Base-by-base conservation (phyloP, 371 early-diverging fungal genomes). In the Mortierella sp. region DNA sequence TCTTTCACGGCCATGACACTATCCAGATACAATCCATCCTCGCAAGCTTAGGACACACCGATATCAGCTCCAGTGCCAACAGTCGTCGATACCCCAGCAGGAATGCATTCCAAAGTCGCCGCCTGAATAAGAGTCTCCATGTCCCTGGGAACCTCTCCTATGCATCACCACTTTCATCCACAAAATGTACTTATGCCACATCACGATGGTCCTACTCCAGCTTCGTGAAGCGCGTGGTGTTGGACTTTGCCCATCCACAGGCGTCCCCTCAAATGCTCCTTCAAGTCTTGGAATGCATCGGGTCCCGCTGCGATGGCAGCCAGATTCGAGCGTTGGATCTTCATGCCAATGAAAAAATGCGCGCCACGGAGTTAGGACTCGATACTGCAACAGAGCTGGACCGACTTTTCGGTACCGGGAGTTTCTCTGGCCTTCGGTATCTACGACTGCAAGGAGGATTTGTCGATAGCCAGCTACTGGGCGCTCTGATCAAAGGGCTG, bases 201-300 rank as follows among this genome's bases (percentile, higher is more conserved):
- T 43, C 57, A 11, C 59, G 52, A n/a, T 70, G 65, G 72, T 27
- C 64, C 0, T 71, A 72, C 24, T 34, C 37, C 15, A 56, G 53
- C 8, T 31, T 60, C 12, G 65, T 65, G 5, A 53, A 24, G 43
- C 65, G 52, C 19, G 52, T 72, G 14, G 72, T 72, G 0, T 47
- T 72, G 37, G 61, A 72, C 52, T 72, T 72, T 60, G 56, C 61
- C 6, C 72, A 72, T 27, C 65, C 65, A n/a, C 65, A 72, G 19
- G 60, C 72, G 15, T 72, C 65, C 19, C 61, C 65, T 24, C 49
- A 64, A n/a, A 21, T 60, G 49, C 60, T 72, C 2, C 49, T 72
- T 26, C 28, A 37, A 12, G 56, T 55, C 17, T 34, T 72, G 23
- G 72, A 72, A 32, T 60, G 60, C 34, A 48, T 71, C 21, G 12